Base-by-base conservation (phyloP, 257 asterid species). In the Prunella vulgaris region DNA sequence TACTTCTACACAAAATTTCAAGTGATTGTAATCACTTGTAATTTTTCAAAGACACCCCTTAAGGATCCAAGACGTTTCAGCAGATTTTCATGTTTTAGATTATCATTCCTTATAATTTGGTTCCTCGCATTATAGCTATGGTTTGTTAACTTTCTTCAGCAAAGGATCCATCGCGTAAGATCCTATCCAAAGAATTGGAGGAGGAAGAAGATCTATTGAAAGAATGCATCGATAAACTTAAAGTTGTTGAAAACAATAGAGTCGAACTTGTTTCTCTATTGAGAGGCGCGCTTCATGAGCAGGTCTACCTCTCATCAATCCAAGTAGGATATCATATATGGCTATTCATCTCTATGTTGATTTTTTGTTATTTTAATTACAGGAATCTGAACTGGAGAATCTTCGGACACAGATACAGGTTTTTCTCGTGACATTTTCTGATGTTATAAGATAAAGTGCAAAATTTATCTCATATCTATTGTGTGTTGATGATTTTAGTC, bases 361-460 rank as follows among this genome's bases (percentile, higher is more conserved):
- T 58, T 60, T 46, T 18, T 38, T 58, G 40, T 15, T 64, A 68
- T 64, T 60, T 48, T 27, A 18, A 46, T 75, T 76, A 77, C 88
- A 92, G 98, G 97, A 90, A 88, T 84, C 97, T n/a, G 96, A 90
- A 69, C 87, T 93, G 44, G 97, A 93, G 84, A 90, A 80, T 66
- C 82, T 90, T 70, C 84, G 96, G 72, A 92, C 96, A 10, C 96
- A 90, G 76, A 83, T 88, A 54, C 96, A 92, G 96, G 97, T 91
- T 64, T 62, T 71, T 66, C 64, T 25, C 15, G 6, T 21, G 32
- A 37, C 24, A 15, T 15, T 12, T 60, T 10, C 33, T 10, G 25
- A 12, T 64, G 37, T 52, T 7, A 35, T 7, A 17, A 52, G 52
- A 46, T 46, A 33, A 10, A 33, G 40, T 33, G 40, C 40, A 33